A percentile compares a stretch with the other conserved stretches of the same genome.
These are phyloP conservation scores for Apiospora marii DNA, from an alignment of 2,329 filamentous ascomycete genomes.

Conservation along the genomic window DNA sequence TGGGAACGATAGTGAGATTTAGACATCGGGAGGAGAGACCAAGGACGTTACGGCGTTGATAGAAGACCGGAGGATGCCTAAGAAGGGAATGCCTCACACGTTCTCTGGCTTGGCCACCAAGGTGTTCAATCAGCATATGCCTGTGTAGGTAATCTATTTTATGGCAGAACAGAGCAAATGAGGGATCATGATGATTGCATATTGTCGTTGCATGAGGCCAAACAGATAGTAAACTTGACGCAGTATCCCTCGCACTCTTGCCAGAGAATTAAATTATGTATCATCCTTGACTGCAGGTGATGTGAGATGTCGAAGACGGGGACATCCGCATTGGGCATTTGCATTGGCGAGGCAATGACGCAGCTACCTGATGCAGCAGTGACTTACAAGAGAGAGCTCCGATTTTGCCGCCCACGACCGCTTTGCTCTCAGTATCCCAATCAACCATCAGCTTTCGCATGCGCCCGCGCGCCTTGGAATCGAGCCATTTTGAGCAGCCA, in stretches of 20 bases:
- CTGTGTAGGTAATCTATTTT: too few species aligned
- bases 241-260: background rate
- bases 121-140: too few species aligned
- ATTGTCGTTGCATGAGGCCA: background rate
- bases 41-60: background rate
- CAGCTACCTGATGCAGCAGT: background rate
- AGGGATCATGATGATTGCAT: background rate
- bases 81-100: too few species aligned
- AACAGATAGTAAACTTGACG: background rate
- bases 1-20: background rate
- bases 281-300: background rate
- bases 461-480: conserved; percentile 3
- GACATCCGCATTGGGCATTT: background rate
- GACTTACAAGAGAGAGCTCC: background rate
- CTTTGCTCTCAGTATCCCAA: background rate
- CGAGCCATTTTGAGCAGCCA: conserved; percentile 4
- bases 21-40: background rate
- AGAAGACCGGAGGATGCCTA: too few species aligned
- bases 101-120: too few species aligned
- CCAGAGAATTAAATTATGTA: background rate
- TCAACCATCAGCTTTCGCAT: conserved; percentile 10
- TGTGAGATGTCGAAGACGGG: background rate
- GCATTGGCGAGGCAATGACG: conserved; percentile 15
- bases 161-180: background rate
- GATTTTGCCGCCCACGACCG: conserved; percentile 21